Evolutionary conservation across 2,329 filamentous ascomycete genomes (phyloP).

Genomic region (Alternaria longipes): DNA sequence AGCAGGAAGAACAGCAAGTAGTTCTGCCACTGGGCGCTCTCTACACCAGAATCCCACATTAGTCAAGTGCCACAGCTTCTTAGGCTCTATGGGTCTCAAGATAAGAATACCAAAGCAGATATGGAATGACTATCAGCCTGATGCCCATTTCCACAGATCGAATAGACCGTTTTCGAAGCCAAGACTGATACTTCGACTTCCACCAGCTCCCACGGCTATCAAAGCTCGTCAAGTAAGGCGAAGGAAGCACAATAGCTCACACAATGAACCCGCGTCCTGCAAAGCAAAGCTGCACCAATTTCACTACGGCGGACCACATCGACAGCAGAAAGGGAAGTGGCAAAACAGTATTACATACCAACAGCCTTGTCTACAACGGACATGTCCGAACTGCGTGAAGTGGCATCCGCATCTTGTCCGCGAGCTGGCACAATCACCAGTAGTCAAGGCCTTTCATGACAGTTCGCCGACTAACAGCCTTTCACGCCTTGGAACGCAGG

Average conservation of each 20-base stretch:
- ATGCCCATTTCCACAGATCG: neutral
- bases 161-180: neutral
- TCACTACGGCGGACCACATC: constrained; percentile 27
- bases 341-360: constrained; percentile 18
- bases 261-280: constrained; percentile 11
- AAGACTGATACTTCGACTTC: neutral
- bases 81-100: constrained; percentile 1
- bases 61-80: neutral
- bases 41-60: neutral
- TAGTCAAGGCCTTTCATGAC: neutral
- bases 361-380: constrained; percentile 23
- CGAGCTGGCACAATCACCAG: neutral
- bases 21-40: neutral
- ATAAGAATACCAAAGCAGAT: constrained; percentile 21
- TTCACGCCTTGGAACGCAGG: neutral
- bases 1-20: neutral
- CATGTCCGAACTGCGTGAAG: constrained; percentile 25
- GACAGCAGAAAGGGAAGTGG: constrained; percentile 8
- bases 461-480: neutral
- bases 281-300: constrained; percentile 27
- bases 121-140: constrained; percentile 21
- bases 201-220: neutral
- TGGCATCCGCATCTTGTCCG: constrained; percentile 22
- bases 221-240: neutral
- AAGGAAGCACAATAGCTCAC: too few species aligned